Base-by-base conservation (phyloP, 2,329 filamentous ascomycete species). In the Chaetomium globosum region DNA sequence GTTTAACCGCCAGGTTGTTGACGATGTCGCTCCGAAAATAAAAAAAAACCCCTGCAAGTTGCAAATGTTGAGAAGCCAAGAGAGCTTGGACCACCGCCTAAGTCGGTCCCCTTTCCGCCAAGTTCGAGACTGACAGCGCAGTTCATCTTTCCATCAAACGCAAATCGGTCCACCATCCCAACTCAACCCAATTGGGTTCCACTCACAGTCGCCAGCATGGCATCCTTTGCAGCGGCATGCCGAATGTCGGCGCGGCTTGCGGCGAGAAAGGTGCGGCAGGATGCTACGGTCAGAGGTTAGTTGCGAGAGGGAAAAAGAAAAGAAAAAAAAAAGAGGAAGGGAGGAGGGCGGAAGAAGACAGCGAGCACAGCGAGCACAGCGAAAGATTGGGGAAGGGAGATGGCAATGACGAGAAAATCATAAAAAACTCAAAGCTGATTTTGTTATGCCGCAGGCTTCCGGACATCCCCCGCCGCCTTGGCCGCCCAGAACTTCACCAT, bases 401-500 rank as follows among this genome's bases (percentile, higher is more conserved):
- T 36, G 55, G 7, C 16, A 59, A 49, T 46, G 8, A 19, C 10
- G 28, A 56, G 13, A 1, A 30, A 43, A 46, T 10, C 10, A 28
- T 2, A 19, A 30, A 26, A 66, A 39, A n/a, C 12, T 56, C 60
- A 48, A 21, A 26, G 51, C 65, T 65, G 43, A 61, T 59, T 21
- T 12, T 31, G 36, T 48, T 56, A 19, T 48, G 48, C 39, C 43
- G 46, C 73, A 92, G 90, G 84, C 72, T 87, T 91, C 76, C 82
- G 84, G 70, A 86, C 87, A 51, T 86, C 86, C 63, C 79, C 87
- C 65, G 80, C 83, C 71, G 82, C 81, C 72, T 83, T 89, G 72
- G 92, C 89, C 58, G 92, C 92, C 28, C 89, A 93, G 70, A 95
- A 93, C 79, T 93, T 96, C 80, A 90, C 88, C 63, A 96, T 96